Base-by-base conservation (phyloP, 2,329 filamentous ascomycete genomes). In the Shiraia bambusicola region DNA sequence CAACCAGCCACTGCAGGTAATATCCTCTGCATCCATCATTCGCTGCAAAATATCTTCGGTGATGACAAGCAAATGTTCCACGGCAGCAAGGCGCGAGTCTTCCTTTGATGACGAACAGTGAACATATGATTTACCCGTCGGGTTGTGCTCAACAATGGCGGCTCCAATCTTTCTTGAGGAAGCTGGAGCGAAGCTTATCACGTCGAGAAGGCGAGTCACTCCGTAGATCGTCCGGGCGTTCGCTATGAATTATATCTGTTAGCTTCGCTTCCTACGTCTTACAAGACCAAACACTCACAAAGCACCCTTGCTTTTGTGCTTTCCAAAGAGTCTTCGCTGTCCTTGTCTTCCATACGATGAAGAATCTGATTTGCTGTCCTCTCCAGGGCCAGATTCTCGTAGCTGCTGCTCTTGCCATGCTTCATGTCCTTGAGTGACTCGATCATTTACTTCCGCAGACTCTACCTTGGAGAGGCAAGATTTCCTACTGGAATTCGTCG, bases 71-170 rank as follows among this genome's bases (percentile, higher is more conserved):
- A 67, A 39, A 28, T 67, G 65, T 33, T 68, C 63, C 19, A 60
- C 28, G 6, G 65, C 65, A 28, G 56, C 59, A 10, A 62, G 45
- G 5, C 64, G 55, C 0, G 61, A 58, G 26, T 53, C 41, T 38
- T 68, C 65, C 15, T 62, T 62, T 5, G 65, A 61, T 14, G 59
- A 64, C 26, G 50, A 51, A 41, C 63, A 67, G 44, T 68, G 65
- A 6, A 67, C 50, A 41, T 58, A 68, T 7, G 63, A 65, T 39
- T 57, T 62, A 54, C 58, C 62, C 36, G 48, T 57, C 29, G 58
- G 58, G 52, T 61, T 63, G 55, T 68, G 64, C 47, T 68, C 65
- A 47, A 68, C 59, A 48, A 67, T 64, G 43, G 61, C 63, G 48
- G 63, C 65, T 37, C 50, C 60, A 45, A 62, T 63, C 52, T 56